Evolutionary conservation across 1,284 basidiomycete genomes (phyloP).

Genomic region (Sporisorium scitamineum): DNA sequence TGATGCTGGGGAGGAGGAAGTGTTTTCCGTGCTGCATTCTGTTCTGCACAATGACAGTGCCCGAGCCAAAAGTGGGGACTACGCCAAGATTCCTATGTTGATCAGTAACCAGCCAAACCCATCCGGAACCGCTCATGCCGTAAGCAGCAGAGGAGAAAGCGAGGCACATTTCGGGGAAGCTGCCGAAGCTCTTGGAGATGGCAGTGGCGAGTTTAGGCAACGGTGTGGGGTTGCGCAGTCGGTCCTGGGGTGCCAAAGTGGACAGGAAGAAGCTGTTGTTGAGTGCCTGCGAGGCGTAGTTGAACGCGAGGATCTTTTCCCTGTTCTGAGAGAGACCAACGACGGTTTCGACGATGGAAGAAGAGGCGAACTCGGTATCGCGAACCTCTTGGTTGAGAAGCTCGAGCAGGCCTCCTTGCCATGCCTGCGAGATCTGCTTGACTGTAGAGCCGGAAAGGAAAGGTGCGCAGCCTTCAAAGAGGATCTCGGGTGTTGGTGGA

Average conservation of each 20-base stretch:
- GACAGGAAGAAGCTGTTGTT: constrained; percentile 97
- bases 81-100: constrained; percentile 76
- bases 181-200: constrained; percentile 75
- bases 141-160: constrained; percentile 80
- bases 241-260: constrained; percentile 71
- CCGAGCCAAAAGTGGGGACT: constrained; percentile 86
- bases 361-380: constrained; percentile 75
- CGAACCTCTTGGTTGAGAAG: constrained; percentile 67
- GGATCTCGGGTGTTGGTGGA: constrained; percentile 51
- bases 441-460: constrained; percentile 60
- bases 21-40: constrained; percentile 54
- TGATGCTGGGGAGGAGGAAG: constrained; percentile 54
- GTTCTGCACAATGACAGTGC: constrained; percentile 81
- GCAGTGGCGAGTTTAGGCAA: constrained; percentile 71
- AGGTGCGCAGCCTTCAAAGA: constrained; percentile 60
- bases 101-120: constrained; percentile 87
- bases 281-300: constrained; percentile 89
- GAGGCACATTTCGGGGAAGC: constrained; percentile 79
- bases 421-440: constrained; percentile 58
- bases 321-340: constrained; percentile 78
- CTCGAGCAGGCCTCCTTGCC: constrained; percentile 64
- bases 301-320: constrained; percentile 81
- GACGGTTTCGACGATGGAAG: constrained; percentile 80
- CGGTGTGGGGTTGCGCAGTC: constrained; percentile 39
- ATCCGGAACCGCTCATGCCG: constrained; percentile 83